Base-by-base conservation (phyloP, 2,329 filamentous ascomycete species). In the Ophiocordyceps robertsii region DNA sequence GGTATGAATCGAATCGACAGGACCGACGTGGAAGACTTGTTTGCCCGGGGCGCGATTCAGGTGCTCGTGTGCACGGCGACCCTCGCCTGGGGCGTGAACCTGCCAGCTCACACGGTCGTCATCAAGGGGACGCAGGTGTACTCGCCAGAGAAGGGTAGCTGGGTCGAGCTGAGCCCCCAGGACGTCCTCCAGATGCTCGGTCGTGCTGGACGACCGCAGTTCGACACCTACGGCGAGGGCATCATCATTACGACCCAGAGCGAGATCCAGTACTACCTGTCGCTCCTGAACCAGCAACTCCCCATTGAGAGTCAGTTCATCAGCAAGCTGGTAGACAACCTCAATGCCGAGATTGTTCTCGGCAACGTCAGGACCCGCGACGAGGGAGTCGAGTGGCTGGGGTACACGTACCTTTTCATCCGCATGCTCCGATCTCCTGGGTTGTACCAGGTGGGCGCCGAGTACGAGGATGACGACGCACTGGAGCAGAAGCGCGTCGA, bases 41-140 rank as follows among this genome's bases (percentile, higher is more conserved):
- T 98, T 55, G 79, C 84, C 37, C 84, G 89, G 57, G 90, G 90
- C 47, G 80, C 84, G 29, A 86, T 98, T 32, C 89, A 95, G 59
- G 92, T 98, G 2, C 78, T 98, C 40, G 90, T 96, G 31, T 96
- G 88, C 64, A 98, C 92, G 33, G 90, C 93, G 33, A 98, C 92
- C n/a, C 71, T 98, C 42, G 92, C 92, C 21, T 98, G 92, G 92
- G 92, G 92, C 77, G 92, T 98, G 58, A 98, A 98, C 63, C 67
- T 98, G 57, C 92, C 92, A 5, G 92, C 92, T 2, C 92, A 98
- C 57, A 96, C 92, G 1, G 92, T 98, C 56, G 90, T 98, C 57
- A 98, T 98, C 69, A 98, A 98, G 65, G 92, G 92, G 43, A 98
- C 92, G 1, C 88, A 95, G 57, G 83, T 98, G 17, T 98, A 98